A percentile compares a stretch with the other conserved stretches of the same genome.
Evolutionary conservation across 2,329 filamentous ascomycete species (phyloP).

Genomic region (Diaporthe ampelina): DNA sequence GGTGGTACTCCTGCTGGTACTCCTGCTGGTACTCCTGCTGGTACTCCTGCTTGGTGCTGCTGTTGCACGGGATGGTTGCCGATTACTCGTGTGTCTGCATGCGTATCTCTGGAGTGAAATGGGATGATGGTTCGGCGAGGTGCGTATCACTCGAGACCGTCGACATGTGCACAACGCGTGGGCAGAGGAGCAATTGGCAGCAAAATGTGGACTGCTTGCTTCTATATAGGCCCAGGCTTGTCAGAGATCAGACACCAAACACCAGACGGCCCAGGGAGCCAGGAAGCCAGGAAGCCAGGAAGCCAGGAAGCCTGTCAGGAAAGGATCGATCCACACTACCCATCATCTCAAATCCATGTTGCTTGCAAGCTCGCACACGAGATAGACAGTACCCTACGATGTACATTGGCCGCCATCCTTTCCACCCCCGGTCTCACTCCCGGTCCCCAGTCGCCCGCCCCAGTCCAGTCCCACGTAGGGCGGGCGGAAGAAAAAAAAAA

Average conservation of each 20-base stretch:
- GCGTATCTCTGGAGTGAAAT: background rate
- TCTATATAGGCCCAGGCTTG: constrained; percentile 33
- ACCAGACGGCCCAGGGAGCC: constrained; percentile 25
- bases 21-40: no score
- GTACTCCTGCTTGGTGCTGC: background rate
- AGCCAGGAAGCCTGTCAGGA: constrained; percentile 19
- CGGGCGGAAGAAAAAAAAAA: background rate
- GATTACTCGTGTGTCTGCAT: constrained; percentile 12
- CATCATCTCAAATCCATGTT: constrained; percentile 35
- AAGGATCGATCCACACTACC: constrained; percentile 35
- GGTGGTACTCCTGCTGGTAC: no score
- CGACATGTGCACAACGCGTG: constrained; percentile 1
- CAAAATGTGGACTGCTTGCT: constrained; percentile 29
- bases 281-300: constrained; percentile 12
- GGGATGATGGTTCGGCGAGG: background rate
- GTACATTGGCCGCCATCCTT: background rate
- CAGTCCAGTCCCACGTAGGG: background rate
- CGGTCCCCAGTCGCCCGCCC: constrained; percentile 19
- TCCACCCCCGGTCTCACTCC: background rate
- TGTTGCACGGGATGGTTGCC: constrained; percentile 4
- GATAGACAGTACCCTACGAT: background rate
- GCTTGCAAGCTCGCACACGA: background rate
- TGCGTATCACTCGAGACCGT: constrained; percentile 6
- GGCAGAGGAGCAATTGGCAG: background rate
- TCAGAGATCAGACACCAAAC: constrained; percentile 32